Conservation (phyloP, 2,329 filamentous ascomycete species). For the Penicillium sp. region DNA sequence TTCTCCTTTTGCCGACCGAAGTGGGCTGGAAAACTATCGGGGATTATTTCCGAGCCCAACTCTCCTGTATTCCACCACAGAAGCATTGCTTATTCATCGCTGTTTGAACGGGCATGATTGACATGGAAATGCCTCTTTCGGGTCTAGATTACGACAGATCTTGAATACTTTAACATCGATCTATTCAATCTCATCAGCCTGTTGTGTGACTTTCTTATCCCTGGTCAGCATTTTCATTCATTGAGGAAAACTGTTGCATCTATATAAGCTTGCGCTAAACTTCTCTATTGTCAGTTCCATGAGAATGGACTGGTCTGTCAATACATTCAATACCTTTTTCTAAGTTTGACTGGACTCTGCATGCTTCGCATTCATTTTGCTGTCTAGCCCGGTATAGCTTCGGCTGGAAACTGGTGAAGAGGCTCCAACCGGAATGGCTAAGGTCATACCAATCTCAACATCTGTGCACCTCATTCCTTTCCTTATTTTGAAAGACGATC, state of each 20-base stretch:
- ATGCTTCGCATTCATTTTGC: no score
- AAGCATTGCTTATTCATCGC: not conserved
- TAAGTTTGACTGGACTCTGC: no score
- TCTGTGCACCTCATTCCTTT: no score
- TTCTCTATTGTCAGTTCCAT: not conserved
- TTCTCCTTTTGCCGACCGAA: not conserved
- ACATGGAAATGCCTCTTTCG: no score
- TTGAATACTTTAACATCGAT: no score
- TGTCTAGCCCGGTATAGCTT: no score
- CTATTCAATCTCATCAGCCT: not conserved
- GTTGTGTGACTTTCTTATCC: not conserved
- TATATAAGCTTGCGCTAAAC: not conserved
- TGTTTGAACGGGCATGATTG: no score
- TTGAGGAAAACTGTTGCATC: not conserved
- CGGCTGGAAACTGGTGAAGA: no score
- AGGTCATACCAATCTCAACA: no score
- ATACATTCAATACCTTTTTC: no score
- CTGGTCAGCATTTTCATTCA: not conserved
- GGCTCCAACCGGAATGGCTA: no score
- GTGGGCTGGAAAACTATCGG: not conserved
- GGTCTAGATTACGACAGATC: not conserved
- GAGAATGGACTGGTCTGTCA: not conserved
- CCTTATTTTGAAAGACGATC: no score
- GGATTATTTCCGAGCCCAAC: not conserved
- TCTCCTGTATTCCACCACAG: not conserved